Conservation (phyloP, 2,329 filamentous ascomycete genomes). For the Polytolypa hystricis region DNA sequence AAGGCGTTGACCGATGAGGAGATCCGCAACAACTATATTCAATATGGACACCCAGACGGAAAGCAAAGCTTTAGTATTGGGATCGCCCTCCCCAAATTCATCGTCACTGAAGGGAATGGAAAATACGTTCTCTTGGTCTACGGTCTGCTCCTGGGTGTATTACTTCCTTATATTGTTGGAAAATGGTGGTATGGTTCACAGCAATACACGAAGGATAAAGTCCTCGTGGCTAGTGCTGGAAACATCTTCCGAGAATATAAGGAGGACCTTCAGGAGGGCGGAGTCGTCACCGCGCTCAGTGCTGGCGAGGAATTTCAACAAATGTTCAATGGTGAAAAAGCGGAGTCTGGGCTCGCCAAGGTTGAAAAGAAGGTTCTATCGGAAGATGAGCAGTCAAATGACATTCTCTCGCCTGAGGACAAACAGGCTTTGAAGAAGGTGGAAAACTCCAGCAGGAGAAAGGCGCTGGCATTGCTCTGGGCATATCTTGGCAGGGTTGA, state of each 20-base stretch:
- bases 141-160: slow-evolving; percentile 72
- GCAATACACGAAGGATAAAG: slow-evolving; percentile 81
- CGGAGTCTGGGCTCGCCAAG: slow-evolving; percentile 69
- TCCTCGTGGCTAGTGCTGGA: slow-evolving; percentile 86
- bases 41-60: slow-evolving; percentile 92
- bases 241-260: slow-evolving; percentile 90
- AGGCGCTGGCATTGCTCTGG: slow-evolving; percentile 84
- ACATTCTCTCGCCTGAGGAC: slow-evolving; percentile 60
- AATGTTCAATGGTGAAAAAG: slow-evolving; percentile 63
- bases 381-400: slow-evolving; percentile 40
- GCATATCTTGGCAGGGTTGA: slow-evolving; percentile 86
- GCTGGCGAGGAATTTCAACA: slow-evolving; percentile 75
- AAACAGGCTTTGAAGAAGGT: slow-evolving; percentile 65
- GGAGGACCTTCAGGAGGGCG: slow-evolving; percentile 69
- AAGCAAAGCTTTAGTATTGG: slow-evolving; percentile 98
- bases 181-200: slow-evolving; percentile 99
- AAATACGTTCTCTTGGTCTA: slow-evolving; percentile 93
- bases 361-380: slow-evolving; percentile 71
- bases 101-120: slow-evolving; percentile 84
- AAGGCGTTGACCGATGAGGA: slow-evolving; percentile 97
- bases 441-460: slow-evolving; percentile 69
- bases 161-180: slow-evolving; percentile 85
- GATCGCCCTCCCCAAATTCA: slow-evolving; percentile 86
- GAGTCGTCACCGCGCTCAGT: slow-evolving; percentile 70
- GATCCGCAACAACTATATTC: slow-evolving; percentile 89